phyloP scores from a whole-genome alignment of 1,139 yeast species.

The Scheffersomyces insectosa region DNA sequence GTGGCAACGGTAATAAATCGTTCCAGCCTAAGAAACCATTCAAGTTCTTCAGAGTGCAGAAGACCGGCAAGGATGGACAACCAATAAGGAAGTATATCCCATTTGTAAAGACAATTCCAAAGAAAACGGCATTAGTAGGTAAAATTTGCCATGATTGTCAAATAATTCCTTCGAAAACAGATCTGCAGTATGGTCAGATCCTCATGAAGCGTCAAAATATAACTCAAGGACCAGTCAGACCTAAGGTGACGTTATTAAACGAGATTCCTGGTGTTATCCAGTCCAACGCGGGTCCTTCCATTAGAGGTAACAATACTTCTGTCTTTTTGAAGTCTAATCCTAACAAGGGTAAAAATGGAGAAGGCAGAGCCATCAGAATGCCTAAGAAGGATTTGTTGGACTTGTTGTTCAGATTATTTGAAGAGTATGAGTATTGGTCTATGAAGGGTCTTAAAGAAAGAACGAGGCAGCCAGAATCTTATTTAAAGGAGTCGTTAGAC shows the following conservation, averaged over 20 bases:
- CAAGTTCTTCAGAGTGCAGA: conserved; percentile 32
- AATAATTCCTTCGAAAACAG: conserved; percentile 75
- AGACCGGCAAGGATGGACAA: conserved; percentile 21
- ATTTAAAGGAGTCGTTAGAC: conserved; percentile 86
- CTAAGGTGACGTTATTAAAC: conserved; percentile 75
- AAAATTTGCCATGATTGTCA: conserved; percentile 92
- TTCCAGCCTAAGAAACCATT: conserved; percentile 21
- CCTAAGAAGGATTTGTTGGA: conserved; percentile 92
- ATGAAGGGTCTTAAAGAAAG: conserved; percentile 91
- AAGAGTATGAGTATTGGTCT: conserved; percentile 96
- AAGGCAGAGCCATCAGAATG: conserved; percentile 91
- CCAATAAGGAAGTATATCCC: conserved; percentile 55
- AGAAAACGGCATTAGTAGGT: conserved; percentile 83
- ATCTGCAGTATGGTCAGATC: conserved; percentile 62
- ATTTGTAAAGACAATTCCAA: conserved; percentile 78
- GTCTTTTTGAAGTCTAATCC: conserved; percentile 51
- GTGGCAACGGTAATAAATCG: conserved; percentile 24
- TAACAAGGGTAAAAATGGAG: conserved; percentile 44
- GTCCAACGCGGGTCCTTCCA: conserved; percentile 82
- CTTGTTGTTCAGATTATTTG: conserved; percentile 82
- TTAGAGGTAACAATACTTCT: conserved; percentile 65
- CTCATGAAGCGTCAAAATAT: conserved; percentile 49
- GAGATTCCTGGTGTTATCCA: conserved; percentile 87
- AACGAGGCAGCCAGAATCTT: conserved; percentile 94
- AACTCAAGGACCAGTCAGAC: conserved; percentile 48